Percentiles rank a stretch among this genome's conserved stretches.
Evolutionary conservation across 495 filamentous ascomycete genomes (phyloP).

Genomic region (Staphylotrichum tortipilum): DNA sequence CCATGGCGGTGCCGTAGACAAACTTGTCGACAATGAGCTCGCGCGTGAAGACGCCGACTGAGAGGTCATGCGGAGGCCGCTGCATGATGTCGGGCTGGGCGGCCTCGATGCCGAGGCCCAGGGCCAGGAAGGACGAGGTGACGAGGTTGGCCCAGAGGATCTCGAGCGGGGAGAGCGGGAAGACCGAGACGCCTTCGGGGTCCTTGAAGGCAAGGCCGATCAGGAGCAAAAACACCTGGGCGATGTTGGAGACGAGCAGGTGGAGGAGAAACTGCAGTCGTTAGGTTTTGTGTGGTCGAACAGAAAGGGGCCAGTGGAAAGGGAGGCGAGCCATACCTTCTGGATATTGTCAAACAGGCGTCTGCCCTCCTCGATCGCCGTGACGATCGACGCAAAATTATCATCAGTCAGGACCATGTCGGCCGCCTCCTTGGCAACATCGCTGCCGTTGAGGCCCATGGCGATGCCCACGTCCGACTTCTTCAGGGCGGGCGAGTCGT

Average conservation of each 20-base stretch:
- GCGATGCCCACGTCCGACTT: conserved; percentile 76
- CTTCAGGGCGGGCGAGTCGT: conserved; percentile 73
- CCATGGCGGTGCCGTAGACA: conserved; percentile 64
- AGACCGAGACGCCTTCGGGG: conserved; percentile 54
- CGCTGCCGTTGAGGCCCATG: conserved; percentile 76
- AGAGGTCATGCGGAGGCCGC: conserved; percentile 59
- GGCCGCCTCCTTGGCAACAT: conserved; percentile 79
- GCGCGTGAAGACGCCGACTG: conserved; percentile 58
- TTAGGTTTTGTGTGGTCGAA: neutral
- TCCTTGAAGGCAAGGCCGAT: conserved; percentile 69
- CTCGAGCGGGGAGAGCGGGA: conserved; percentile 63
- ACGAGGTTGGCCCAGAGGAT: conserved; percentile 74
- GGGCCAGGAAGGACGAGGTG: conserved; percentile 65
- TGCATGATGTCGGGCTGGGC: conserved; percentile 62
- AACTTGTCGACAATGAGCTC: conserved; percentile 66
- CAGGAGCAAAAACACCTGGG: conserved; percentile 61
- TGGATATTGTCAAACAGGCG: conserved; percentile 73
- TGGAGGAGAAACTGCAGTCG: conserved; percentile 67
- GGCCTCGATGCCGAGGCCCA: conserved; percentile 64
- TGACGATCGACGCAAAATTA: conserved; percentile 74
- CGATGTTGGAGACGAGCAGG: conserved; percentile 63
- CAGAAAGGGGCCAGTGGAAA: neutral
- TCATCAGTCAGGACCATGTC: conserved; percentile 85
- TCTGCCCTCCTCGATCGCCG: conserved; percentile 62
- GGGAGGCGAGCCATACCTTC: conserved; percentile 52